Conservation (phyloP, 768 basidiomycete species). For the Termitomyces sp. region DNA sequence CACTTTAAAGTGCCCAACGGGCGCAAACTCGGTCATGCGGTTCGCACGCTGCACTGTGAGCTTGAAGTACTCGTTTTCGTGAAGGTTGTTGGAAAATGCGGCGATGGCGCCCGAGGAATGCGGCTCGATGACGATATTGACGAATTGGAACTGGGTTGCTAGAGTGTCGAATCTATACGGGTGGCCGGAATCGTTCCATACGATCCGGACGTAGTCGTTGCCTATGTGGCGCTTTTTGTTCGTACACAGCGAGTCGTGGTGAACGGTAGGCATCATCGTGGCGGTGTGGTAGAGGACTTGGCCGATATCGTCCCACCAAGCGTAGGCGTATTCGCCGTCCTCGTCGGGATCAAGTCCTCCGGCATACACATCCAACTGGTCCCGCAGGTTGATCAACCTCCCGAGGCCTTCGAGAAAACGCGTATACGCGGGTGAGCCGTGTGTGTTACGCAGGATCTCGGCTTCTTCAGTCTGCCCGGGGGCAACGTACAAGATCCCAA, state of each 20-base stretch:
- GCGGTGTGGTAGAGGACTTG: conserved; percentile 95
- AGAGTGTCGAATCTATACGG: conserved; percentile 91
- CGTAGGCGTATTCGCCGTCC: conserved; percentile 96
- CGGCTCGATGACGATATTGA: conserved; percentile 96
- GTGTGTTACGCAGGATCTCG: conserved; percentile 84
- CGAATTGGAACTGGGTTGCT: conserved; percentile 89
- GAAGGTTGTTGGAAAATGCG: conserved; percentile 75
- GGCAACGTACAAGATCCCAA: conserved; percentile 93
- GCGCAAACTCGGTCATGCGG: conserved; percentile 92
- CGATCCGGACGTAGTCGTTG: conserved; percentile 92
- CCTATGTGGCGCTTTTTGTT: conserved; percentile 96
- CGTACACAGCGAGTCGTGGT: conserved; percentile 61
- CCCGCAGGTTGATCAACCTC: conserved; percentile 78
- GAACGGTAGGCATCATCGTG: conserved; percentile 89
- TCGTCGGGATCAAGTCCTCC: conserved; percentile 88
- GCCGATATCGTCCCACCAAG: conserved; percentile 98
- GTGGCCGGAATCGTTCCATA: conserved; percentile 96
- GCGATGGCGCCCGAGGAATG: conserved; percentile 81
- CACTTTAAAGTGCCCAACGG: conserved; percentile 90
- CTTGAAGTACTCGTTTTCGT: conserved; percentile 96
- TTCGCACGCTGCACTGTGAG: conserved; percentile 82
- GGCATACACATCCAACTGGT: conserved; percentile 88
- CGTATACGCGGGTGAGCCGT: conserved; percentile 93
- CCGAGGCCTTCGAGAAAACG: conserved; percentile 91
- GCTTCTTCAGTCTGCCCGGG: conserved; percentile 81